Evolutionary conservation across 2,329 filamentous ascomycete species (phyloP).

Genomic region (Colletotrichum kahawae): DNA sequence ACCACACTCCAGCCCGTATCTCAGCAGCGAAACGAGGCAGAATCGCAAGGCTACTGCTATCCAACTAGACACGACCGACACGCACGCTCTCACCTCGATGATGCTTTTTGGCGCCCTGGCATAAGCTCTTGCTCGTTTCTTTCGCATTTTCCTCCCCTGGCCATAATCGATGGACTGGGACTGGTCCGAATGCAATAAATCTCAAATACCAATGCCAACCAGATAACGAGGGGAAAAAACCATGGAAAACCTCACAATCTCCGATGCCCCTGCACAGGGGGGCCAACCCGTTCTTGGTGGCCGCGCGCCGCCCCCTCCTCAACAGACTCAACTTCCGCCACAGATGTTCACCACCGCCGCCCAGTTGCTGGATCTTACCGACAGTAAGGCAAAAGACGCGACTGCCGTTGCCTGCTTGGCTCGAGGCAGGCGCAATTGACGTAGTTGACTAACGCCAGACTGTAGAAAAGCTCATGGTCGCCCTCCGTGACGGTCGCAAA

Average conservation of each 20-base stretch:
- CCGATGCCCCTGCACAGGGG: slow-evolving; percentile 51
- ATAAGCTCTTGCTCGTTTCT: background rate
- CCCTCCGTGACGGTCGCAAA: slow-evolving; percentile 92
- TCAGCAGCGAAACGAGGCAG: background rate
- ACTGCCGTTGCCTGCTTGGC: slow-evolving; percentile 27
- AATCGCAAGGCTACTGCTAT: background rate
- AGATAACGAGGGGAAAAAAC: background rate
- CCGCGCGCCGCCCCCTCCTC: slow-evolving; percentile 43
- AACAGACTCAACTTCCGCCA: slow-evolving; percentile 71
- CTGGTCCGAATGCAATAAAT: slow-evolving; percentile 16
- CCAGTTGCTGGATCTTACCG: slow-evolving; percentile 92
- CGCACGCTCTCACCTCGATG: background rate
- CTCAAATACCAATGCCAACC: slow-evolving; percentile 19
- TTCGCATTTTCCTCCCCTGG: background rate
- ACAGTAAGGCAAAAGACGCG: slow-evolving; percentile 70
- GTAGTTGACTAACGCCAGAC: slow-evolving; percentile 6
- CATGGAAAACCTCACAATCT: slow-evolving; percentile 61
- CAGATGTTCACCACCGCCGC: slow-evolving; percentile 99
- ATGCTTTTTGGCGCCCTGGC: background rate
- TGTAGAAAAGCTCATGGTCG: slow-evolving; percentile 91
- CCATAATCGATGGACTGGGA: slow-evolving; percentile 21
- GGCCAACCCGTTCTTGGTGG: slow-evolving; percentile 32
- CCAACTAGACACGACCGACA: background rate
- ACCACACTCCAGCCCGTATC: background rate
- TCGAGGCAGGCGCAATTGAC: background rate